A percentile compares a stretch with the other conserved stretches of the same genome.
phyloP scores from a whole-genome alignment of 2,329 filamentous ascomycete genomes.

The Xylariaceae sp. region DNA sequence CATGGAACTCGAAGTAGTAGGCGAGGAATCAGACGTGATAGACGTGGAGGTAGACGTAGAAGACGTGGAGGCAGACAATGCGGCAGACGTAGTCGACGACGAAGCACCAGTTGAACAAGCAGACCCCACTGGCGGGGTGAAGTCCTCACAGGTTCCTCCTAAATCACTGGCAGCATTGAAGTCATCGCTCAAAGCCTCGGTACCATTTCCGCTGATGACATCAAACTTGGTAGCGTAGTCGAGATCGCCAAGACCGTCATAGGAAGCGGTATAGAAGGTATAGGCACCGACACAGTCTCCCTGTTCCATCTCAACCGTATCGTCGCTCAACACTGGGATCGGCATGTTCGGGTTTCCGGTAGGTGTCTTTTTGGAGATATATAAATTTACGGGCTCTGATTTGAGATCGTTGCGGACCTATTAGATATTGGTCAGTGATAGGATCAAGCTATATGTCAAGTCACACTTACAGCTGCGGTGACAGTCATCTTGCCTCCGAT shows the following conservation, averaged over 20 bases:
- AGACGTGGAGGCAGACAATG: too few species aligned
- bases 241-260: constrained; percentile 41
- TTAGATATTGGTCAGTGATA: neutral
- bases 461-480: constrained; percentile 36
- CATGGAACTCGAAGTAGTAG: constrained; percentile 21
- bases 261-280: constrained; percentile 43
- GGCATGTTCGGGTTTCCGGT: constrained; percentile 36
- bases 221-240: constrained; percentile 45
- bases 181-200: constrained; percentile 36
- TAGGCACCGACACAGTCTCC: constrained; percentile 45
- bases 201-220: constrained; percentile 37
- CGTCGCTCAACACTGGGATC: constrained; percentile 37
- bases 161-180: constrained; percentile 47
- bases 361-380: constrained; percentile 41
- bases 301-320: constrained; percentile 37
- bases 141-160: constrained; percentile 40
- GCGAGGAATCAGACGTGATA: constrained; percentile 17
- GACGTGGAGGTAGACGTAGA: constrained; percentile 16
- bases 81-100: neutral
- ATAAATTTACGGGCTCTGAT: constrained; percentile 38
- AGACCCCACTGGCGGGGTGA: constrained; percentile 34
- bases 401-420: constrained; percentile 45
- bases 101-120: constrained; percentile 17
- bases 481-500: constrained; percentile 42
- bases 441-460: neutral